Evolutionary conservation across 2,329 filamentous ascomycete species (phyloP).

Genomic region (Akanthomyces dipterigenus): DNA sequence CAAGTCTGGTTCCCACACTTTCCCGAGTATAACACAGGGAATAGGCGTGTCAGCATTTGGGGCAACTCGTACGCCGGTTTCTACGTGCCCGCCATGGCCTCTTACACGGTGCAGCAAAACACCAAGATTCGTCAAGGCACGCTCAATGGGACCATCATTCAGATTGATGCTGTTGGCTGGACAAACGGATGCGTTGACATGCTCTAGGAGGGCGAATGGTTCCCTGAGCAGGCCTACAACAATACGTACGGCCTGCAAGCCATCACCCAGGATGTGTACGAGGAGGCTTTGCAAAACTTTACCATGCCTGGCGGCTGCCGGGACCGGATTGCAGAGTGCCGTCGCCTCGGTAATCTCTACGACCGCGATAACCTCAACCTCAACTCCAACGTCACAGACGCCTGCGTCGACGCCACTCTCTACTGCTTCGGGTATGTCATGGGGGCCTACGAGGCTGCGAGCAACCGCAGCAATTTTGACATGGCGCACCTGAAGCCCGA

Average conservation of each 20-base stretch:
- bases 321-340: conserved; percentile 44
- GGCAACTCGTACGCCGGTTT: conserved; percentile 64
- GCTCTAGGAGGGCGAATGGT: conserved; percentile 48
- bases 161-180: conserved; percentile 55
- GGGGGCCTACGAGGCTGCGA: not conserved
- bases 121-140: conserved; percentile 28
- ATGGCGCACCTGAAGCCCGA: conserved; percentile 47
- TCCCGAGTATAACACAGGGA: conserved; percentile 47
- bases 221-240: conserved; percentile 48
- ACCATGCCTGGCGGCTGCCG: conserved; percentile 37
- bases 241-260: conserved; percentile 58
- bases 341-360: conserved; percentile 17
- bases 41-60: conserved; percentile 55
- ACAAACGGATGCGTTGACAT: conserved; percentile 62
- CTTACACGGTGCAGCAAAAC: conserved; percentile 56
- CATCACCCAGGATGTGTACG: conserved; percentile 38
- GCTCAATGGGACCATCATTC: conserved; percentile 33
- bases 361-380: conserved; percentile 45
- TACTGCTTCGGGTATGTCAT: conserved; percentile 14
- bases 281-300: conserved; percentile 12
- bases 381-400: conserved; percentile 27
- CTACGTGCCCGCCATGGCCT: conserved; percentile 59
- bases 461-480: conserved; percentile 37
- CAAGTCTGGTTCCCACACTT: conserved; percentile 53
- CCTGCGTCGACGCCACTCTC: conserved; percentile 18